Conservation (phyloP, 2,329 filamentous ascomycete genomes). For the Aspergillus oerlinghausenensis region DNA sequence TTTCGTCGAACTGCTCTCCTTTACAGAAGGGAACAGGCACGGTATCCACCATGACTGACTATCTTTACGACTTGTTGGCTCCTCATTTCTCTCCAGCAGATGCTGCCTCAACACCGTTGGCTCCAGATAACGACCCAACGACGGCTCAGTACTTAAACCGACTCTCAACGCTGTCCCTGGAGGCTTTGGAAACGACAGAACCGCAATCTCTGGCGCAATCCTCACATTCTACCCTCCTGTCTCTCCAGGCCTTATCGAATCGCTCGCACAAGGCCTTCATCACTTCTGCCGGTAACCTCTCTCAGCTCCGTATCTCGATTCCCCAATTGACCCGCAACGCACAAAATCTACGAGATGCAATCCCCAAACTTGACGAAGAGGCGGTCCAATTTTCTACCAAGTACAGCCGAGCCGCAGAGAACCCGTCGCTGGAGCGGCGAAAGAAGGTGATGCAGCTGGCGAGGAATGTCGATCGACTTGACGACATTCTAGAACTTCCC, state of each 20-base stretch:
- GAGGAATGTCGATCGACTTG: slow-evolving; percentile 81
- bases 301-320: slow-evolving; percentile 67
- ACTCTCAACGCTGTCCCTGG: slow-evolving; percentile 70
- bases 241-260: slow-evolving; percentile 82
- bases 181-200: slow-evolving; percentile 69
- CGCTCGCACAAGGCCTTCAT: slow-evolving; percentile 84
- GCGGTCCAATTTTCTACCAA: slow-evolving; percentile 76
- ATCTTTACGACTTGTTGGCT: slow-evolving; percentile 68
- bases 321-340: slow-evolving; percentile 64
- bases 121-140: slow-evolving; percentile 24
- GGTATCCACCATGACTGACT: slow-evolving; percentile 57
- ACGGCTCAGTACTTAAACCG: slow-evolving; percentile 65
- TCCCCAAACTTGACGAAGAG: slow-evolving; percentile 74
- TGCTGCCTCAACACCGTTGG: slow-evolving; percentile 9
- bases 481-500: slow-evolving; percentile 87
- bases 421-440: slow-evolving; percentile 65
- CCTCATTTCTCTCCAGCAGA: slow-evolving; percentile 52
- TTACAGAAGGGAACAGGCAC: slow-evolving; percentile 10
- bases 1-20: slow-evolving; percentile 8
- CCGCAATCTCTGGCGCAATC: slow-evolving; percentile 74
- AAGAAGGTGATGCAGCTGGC: slow-evolving; percentile 76
- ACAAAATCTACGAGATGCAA: slow-evolving; percentile 61
- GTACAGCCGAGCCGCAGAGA: slow-evolving; percentile 70
- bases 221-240: slow-evolving; percentile 73
- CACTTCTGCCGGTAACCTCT: slow-evolving; percentile 70